phyloP scores from a whole-genome alignment of 495 filamentous ascomycete species.

The Friedmanniomyces simplex region DNA sequence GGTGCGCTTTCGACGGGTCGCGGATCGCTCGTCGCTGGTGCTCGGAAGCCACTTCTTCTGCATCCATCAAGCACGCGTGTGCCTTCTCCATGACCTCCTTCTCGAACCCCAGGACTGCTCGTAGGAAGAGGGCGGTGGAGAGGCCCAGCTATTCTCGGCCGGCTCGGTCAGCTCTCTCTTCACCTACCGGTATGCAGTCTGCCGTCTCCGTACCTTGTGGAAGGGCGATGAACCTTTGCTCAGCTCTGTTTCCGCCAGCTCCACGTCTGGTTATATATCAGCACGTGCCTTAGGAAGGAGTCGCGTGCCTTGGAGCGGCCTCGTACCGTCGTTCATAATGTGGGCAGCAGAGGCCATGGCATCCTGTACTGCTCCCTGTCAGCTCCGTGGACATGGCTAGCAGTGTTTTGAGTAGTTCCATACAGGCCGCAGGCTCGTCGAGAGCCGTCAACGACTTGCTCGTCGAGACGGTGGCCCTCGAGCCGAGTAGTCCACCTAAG shows the following conservation, averaged over 20 bases:
- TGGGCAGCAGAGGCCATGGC: constrained; percentile 49
- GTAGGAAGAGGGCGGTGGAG: constrained; percentile 73
- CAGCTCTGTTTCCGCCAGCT: constrained; percentile 67
- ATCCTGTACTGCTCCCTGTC: constrained; percentile 44
- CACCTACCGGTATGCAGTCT: too few relatives aligned
- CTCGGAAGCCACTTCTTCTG: constrained; percentile 67
- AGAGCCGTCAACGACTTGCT: constrained; percentile 49
- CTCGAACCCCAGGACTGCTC: constrained; percentile 83
- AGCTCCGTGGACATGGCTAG: constrained; percentile 7
- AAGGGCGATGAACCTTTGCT: constrained; percentile 72
- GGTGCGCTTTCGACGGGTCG: constrained; percentile 37
- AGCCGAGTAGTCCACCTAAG: constrained; percentile 46
- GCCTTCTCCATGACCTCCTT: constrained; percentile 90
- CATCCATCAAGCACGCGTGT: constrained; percentile 57
- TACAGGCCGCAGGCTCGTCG: constrained; percentile 51
- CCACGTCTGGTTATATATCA: constrained; percentile 44
- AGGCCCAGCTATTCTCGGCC: constrained; percentile 71
- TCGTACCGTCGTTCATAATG: constrained; percentile 72
- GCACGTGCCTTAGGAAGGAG: background rate
- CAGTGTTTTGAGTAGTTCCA: too few relatives aligned
- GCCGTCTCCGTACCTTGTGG: too few relatives aligned
- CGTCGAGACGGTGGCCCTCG: constrained; percentile 38
- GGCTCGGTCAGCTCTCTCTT: too few relatives aligned
- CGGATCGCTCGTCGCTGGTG: constrained; percentile 66
- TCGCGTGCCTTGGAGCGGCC: background rate